Percentiles rank a stretch among this genome's conserved stretches.
Evolutionary conservation across 2,329 filamentous ascomycete species (phyloP).

Genomic region (Exophiala lecanii-corni): DNA sequence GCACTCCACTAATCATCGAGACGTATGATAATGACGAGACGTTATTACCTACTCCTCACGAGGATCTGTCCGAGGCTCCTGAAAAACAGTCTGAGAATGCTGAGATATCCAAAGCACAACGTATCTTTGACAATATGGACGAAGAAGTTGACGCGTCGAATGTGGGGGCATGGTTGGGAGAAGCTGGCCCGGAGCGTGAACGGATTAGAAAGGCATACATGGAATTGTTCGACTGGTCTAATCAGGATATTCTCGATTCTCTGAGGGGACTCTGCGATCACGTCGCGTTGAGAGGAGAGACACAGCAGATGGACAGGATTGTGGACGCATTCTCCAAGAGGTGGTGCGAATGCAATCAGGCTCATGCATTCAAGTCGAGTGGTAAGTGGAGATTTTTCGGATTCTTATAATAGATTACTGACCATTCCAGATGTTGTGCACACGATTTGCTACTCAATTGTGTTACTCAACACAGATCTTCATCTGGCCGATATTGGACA

Average conservation of each 20-base stretch:
- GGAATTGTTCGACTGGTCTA: constrained; percentile 81
- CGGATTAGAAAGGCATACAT: constrained; percentile 73
- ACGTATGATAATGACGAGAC: constrained; percentile 26
- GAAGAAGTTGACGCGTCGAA: constrained; percentile 73
- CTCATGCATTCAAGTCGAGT: constrained; percentile 84
- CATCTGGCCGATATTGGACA: constrained; percentile 92
- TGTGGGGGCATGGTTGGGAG: constrained; percentile 84
- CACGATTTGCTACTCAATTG: constrained; percentile 92
- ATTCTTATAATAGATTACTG: no score
- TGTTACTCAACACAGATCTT: constrained; percentile 92
- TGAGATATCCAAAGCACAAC: constrained; percentile 61
- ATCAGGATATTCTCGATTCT: constrained; percentile 71
- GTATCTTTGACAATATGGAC: constrained; percentile 80
- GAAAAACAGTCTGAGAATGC: constrained; percentile 5
- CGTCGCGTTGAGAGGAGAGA: constrained; percentile 81
- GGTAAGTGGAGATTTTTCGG: constrained; percentile 54
- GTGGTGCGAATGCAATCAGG: constrained; percentile 91
- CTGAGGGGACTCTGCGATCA: constrained; percentile 77
- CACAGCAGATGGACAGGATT: constrained; percentile 93
- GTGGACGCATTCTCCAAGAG: constrained; percentile 80
- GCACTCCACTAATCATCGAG: constrained; percentile 36
- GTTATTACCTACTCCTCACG: constrained; percentile 6
- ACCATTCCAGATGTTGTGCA: constrained; percentile 75
- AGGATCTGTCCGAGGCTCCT: constrained; percentile 7
- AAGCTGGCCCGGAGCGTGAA: constrained; percentile 52